Base-by-base conservation (phyloP, 805 yeast species). In the Cyberlindnera sargentensis region DNA sequence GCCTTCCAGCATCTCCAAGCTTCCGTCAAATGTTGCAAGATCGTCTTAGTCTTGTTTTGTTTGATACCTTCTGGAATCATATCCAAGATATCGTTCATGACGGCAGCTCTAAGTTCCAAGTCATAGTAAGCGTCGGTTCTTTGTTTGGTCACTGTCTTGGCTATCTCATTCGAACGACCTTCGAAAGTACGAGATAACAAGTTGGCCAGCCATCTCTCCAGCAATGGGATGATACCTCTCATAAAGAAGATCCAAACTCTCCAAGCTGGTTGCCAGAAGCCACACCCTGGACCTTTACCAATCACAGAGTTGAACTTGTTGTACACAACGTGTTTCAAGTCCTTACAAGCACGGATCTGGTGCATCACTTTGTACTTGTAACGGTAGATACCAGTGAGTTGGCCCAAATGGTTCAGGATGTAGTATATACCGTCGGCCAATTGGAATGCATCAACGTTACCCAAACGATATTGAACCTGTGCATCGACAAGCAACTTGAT, bases 1-100 rank as follows among this genome's bases (percentile, higher is more conserved):
- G 99, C 99, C 62, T 93, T 93, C 99, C 99, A 93, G 62, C 98
- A 93, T 61, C 99, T 71, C 99, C 99, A 93, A 0, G 99, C 99
- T 62, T 93, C 99, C 58, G 95, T 85, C 45, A 93, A 70, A 63
- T 93, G 99, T 56, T 93, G 98, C 39, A 93, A 64, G 42, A 93
- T 84, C 0, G 95, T 80, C 55, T 84, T 84, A 1, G 96, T 80
- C 60, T 88, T 90, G 50, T 77, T 84, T 56, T 87, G 93, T 55
- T 86, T 83, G 47, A 93, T 74, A 2, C 95, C 95, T 49, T 88
- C 96, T 0, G 99, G 99, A 38, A 93, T 89, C 96, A 89, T 89
- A 60, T 93, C 99, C 46, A 93, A 67, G 39, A 93, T 91, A 59
- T 93, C 99, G 57, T 88, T 89, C 86, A 93, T 79, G 0, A 93